Conservation (phyloP, 1,284 basidiomycete species). For the Cryptococcus floricola region DNA sequence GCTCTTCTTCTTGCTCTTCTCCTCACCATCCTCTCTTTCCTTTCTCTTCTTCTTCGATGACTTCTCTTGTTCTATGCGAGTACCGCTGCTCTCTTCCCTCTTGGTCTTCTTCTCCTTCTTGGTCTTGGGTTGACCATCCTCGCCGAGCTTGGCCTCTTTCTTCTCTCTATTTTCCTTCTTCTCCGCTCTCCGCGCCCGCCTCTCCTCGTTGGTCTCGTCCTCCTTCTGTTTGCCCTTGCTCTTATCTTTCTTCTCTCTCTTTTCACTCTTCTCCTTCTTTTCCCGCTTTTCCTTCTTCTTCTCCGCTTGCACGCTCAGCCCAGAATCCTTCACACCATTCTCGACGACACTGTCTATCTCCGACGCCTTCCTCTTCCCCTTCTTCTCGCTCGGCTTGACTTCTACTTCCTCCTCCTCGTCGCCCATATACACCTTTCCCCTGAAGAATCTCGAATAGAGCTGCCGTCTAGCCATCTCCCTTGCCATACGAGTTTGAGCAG, state of each 20-base stretch:
- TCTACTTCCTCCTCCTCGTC: conserved; percentile 15
- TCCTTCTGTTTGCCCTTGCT: conserved; percentile 10
- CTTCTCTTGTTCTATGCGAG: neutral
- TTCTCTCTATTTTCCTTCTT: conserved; percentile 20
- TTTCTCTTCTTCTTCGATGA: conserved; percentile 5
- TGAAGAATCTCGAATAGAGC: conserved; percentile 75
- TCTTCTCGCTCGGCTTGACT: conserved; percentile 7
- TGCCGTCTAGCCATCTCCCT: conserved; percentile 68
- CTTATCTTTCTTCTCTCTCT: conserved; percentile 5
- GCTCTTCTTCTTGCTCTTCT: neutral
- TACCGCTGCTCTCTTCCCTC: conserved; percentile 1
- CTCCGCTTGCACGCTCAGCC: neutral
- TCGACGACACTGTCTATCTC: neutral
- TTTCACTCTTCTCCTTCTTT: conserved; percentile 1
- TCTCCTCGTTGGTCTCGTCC: neutral
- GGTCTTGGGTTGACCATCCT: conserved; percentile 16
- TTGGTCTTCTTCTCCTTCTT: conserved; percentile 5
- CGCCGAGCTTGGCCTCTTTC: conserved; percentile 12
- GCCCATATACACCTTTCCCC: conserved; percentile 61
- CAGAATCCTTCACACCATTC: conserved; percentile 5
- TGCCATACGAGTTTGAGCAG: conserved; percentile 64
- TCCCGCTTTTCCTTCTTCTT: neutral
- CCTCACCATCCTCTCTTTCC: neutral
- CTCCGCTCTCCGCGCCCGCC: conserved; percentile 7
- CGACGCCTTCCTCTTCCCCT: conserved; percentile 5